These are phyloP conservation scores for Phascolomyces articulosus DNA, from an alignment of 371 early-diverging fungal species.

Conservation along the genomic window DNA sequence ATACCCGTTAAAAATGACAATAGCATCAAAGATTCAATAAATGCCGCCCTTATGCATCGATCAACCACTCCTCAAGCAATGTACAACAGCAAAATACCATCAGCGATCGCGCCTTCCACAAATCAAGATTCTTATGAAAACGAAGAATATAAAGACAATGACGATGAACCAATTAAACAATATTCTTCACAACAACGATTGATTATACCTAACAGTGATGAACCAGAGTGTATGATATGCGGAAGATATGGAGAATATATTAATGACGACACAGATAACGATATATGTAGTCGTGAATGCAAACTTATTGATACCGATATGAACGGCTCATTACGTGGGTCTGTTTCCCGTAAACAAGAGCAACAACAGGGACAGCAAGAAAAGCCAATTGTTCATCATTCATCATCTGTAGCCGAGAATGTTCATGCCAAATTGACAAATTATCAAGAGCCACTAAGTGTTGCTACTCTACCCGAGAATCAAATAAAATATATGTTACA, in stretches of 20 bases:
- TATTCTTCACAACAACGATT: conserved; percentile 40
- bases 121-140: not conserved
- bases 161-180: conserved; percentile 12
- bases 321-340: not conserved
- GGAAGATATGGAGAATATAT: conserved; percentile 62
- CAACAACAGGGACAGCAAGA: not conserved
- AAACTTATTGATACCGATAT: conserved; percentile 42
- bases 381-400: not conserved
- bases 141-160: not conserved
- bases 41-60: too few species aligned
- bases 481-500: conserved; percentile 39
- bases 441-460: conserved; percentile 46
- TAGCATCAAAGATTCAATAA: too few species aligned
- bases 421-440: conserved; percentile 54
- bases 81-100: not conserved
- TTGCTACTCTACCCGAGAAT: conserved; percentile 26
- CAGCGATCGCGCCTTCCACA: not conserved
- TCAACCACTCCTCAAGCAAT: too few species aligned
- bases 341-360: not conserved
- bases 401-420: conserved; percentile 29
- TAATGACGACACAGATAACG: conserved; percentile 47
- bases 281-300: conserved; percentile 55
- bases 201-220: conserved; percentile 27
- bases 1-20: too few species aligned
- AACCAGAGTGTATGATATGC: conserved; percentile 52